Conservation (phyloP, 768 basidiomycete species). For the Myochromella boudieri region DNA sequence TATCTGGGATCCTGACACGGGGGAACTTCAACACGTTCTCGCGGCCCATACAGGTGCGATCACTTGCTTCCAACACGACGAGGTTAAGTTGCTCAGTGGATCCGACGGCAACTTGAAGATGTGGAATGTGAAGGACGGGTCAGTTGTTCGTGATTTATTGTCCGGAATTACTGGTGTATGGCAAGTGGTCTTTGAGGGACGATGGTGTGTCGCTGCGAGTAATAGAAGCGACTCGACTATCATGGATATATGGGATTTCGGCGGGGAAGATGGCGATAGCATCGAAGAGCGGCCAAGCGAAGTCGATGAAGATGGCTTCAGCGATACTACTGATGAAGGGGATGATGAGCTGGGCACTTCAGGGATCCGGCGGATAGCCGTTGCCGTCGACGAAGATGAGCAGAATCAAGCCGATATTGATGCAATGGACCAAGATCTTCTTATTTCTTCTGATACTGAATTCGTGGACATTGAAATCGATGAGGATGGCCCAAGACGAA, state of each 20-base stretch:
- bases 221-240: constrained; percentile 76
- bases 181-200: constrained; percentile 94
- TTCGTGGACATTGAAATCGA: constrained; percentile 33
- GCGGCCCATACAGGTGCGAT: constrained; percentile 96
- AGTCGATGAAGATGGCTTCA: constrained; percentile 64
- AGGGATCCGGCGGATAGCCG: constrained; percentile 22
- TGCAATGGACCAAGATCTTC: constrained; percentile 73
- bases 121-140: constrained; percentile 93
- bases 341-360: constrained; percentile 27
- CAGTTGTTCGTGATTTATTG: constrained; percentile 82
- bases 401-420: constrained; percentile 62
- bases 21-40: constrained; percentile 77
- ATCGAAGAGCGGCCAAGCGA: constrained; percentile 75
- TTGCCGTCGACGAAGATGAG: constrained; percentile 34
- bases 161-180: constrained; percentile 93
- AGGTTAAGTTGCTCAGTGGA: constrained; percentile 94
- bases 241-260: constrained; percentile 91
- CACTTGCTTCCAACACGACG: constrained; percentile 98
- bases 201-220: constrained; percentile 94
- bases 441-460: constrained; percentile 43
- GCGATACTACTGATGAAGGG: constrained; percentile 52
- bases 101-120: constrained; percentile 96
- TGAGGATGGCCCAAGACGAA: constrained; percentile 21
- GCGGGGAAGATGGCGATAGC: constrained; percentile 79
- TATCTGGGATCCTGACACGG: constrained; percentile 89